Base-by-base conservation (phyloP, 2,329 filamentous ascomycete genomes). In the Diaporthe capsici region DNA sequence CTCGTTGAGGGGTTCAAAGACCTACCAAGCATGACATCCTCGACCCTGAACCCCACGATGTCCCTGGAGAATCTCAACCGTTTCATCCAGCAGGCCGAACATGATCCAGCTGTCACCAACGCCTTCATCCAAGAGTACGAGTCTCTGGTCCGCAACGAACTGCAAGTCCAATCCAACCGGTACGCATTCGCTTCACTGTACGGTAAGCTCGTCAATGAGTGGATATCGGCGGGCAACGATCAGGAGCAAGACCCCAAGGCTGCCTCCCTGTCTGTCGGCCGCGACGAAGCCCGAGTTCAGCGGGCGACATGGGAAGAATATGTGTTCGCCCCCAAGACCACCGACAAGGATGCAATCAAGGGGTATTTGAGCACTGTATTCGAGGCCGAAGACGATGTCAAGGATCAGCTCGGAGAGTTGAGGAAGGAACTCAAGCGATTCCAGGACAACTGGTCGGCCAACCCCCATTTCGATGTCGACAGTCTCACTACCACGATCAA, bases 171-270 rank as follows among this genome's bases (percentile, higher is more conserved):
- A 77, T 86, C 86, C n/a, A 84, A 87, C 67, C 90, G 88, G 75
- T 88, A 90, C 78, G 85, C 89, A 25, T 89, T 91, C 79, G 90
- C 90, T 0, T 84, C 85, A 9, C 84, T 92, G 44, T 92, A 92
- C 79, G 87, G 88, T 25, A 81, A 86, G 53, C 81, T 92, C 34
- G 87, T 91, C 17, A 88, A 85, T 0, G 89, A 91, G 77, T 91
- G 89, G 86, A 82, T 91, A 68, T 82, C 84, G 1, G 80, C 83
- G 8, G 81, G 84, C 1, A 79, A 83, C 7, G 79, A 78, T n/a
- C 82, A 80, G 3, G 79, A 80, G 39, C 74, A 79, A 9, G 81
- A 82, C 1, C 82, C 83, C 5, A 83, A 82, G 13, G 77, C 78
- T 0, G 81, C 80, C 4, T 88, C 89, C 74, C 87, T 90, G 65